Conservation (phyloP, 768 basidiomycete genomes). For the Lepiota subincarnata region DNA sequence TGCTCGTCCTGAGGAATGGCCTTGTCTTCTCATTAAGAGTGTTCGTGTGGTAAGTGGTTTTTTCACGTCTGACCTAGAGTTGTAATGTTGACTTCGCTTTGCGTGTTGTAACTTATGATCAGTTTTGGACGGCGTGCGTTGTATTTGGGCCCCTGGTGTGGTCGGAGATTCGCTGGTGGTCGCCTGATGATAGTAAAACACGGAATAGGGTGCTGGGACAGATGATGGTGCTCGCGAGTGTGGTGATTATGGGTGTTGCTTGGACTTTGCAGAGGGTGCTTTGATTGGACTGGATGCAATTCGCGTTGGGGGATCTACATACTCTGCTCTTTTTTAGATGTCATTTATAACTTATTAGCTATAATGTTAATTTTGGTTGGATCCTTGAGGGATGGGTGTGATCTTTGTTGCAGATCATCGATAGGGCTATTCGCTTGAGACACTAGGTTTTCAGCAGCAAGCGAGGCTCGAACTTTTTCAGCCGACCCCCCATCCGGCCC, state of each 20-base stretch:
- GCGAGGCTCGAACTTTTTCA: too few species aligned
- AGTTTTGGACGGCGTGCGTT: slow-evolving; percentile 91
- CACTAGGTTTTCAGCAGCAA: too few species aligned
- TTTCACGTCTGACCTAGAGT: background rate
- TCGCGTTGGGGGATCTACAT: too few species aligned
- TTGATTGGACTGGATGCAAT: background rate
- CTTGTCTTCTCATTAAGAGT: slow-evolving; percentile 55
- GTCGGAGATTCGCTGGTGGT: slow-evolving; percentile 82
- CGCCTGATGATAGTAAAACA: slow-evolving; percentile 25
- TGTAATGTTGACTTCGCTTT: too few species aligned
- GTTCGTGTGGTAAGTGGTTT: slow-evolving; percentile 61
- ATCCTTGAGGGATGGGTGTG: too few species aligned
- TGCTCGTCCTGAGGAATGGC: slow-evolving; percentile 63
- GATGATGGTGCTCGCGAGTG: background rate
- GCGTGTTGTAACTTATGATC: too few species aligned
- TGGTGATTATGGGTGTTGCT: background rate
- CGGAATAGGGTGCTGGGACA: slow-evolving; percentile 4
- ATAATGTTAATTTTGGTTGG: too few species aligned
- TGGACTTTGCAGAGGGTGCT: background rate
- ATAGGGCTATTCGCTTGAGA: too few species aligned
- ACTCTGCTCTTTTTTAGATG: too few species aligned
- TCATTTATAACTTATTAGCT: too few species aligned
- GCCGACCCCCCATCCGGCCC: too few species aligned
- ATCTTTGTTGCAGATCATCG: too few species aligned
- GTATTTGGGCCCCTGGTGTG: slow-evolving; percentile 87